phyloP scores from a whole-genome alignment of 1,284 basidiomycete species.

The Apiotrichum akiyoshidainum region DNA sequence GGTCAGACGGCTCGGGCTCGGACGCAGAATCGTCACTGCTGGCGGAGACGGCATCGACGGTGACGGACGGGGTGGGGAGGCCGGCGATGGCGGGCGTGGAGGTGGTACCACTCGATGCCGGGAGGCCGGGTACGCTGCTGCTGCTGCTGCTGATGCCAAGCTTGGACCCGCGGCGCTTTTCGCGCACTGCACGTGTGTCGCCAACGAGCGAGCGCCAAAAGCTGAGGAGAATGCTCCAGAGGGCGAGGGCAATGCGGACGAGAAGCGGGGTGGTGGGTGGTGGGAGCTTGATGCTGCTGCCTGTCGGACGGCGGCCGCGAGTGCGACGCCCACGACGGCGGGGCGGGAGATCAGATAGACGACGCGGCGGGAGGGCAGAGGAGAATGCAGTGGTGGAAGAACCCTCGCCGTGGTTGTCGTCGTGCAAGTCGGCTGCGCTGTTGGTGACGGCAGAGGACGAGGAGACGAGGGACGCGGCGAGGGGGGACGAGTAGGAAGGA shows the following conservation, averaged over 20 bases:
- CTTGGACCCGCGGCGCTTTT: not conserved
- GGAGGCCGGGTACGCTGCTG: not conserved
- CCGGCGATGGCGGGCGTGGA: not conserved
- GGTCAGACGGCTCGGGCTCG: conserved; percentile 20
- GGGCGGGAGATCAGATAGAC: conserved; percentile 5
- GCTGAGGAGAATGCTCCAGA: conserved; percentile 44
- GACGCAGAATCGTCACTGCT: conserved; percentile 19
- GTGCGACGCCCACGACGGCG: conserved; percentile 3
- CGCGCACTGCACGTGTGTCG: conserved; percentile 39
- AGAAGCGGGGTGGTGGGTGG: conserved; percentile 43
- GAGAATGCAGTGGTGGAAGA: not conserved
- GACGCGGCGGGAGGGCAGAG: not conserved
- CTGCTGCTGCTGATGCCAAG: not conserved
- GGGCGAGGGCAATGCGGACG: conserved; percentile 37
- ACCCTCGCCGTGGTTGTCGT: not conserved
- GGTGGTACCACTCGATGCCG: not conserved
- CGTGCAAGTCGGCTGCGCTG: not conserved
- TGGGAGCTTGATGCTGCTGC: conserved; percentile 38
- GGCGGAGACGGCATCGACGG: conserved; percentile 5
- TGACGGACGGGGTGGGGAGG: not conserved
- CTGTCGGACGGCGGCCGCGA: conserved; percentile 16
- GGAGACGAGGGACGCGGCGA: not conserved
- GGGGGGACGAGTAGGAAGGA: not conserved
- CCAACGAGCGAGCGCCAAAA: conserved; percentile 47
- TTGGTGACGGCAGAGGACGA: not conserved